A percentile compares a stretch with the other conserved stretches of the same genome.
Evolutionary conservation across 1,284 basidiomycete genomes (phyloP).

Genomic region (Agroathelia rolfsii): DNA sequence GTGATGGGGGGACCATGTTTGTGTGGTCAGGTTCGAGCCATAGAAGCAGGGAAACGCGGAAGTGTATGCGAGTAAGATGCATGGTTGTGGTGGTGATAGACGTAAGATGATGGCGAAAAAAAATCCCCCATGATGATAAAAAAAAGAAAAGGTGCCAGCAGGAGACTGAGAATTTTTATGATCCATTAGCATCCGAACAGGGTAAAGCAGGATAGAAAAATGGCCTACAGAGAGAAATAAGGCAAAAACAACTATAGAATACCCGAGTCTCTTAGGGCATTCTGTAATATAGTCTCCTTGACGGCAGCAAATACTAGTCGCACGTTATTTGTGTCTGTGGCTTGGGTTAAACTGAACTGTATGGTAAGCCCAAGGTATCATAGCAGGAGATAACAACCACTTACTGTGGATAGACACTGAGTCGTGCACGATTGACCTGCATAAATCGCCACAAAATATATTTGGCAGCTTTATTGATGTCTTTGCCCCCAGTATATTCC

Average conservation of each 20-base stretch:
- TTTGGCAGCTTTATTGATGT: conserved; percentile 97
- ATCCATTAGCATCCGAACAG: not conserved
- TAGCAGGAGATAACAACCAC: too few species aligned
- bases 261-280: conserved; percentile 28
- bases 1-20: too few species aligned
- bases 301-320: conserved; percentile 55
- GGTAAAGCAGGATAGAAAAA: too few species aligned
- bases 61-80: too few species aligned
- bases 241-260: conserved; percentile 15
- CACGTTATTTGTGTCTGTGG: conserved; percentile 21
- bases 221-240: not conserved
- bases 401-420: conserved; percentile 90
- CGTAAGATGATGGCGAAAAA: too few species aligned
- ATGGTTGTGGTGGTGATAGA: too few species aligned
- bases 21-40: too few species aligned
- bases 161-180: not conserved
- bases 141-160: not conserved
- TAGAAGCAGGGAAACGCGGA: too few species aligned
- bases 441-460: conserved; percentile 98
- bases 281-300: conserved; percentile 50
- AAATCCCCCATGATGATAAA: too few species aligned
- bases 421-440: conserved; percentile 82
- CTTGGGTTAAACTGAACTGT: too few species aligned
- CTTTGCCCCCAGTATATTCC: conserved; percentile 88
- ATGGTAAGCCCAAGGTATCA: too few species aligned